phyloP scores from a whole-genome alignment of 1,139 yeast genomes.

The Saccharomyces hybrid region DNA sequence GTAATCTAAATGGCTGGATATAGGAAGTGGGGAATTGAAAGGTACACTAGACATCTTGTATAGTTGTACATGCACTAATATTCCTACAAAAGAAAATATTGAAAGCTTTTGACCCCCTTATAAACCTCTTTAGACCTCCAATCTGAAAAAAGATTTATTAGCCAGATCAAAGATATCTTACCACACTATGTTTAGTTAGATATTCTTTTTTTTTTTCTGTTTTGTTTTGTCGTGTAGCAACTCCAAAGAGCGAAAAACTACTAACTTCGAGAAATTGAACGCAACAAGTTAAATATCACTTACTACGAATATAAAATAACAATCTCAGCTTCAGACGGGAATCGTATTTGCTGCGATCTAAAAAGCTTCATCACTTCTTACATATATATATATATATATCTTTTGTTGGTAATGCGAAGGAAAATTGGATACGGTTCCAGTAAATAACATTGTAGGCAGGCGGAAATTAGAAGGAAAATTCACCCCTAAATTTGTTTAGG shows the following conservation, averaged over 20 bases:
- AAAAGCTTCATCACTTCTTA: no score
- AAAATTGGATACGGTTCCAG: background rate
- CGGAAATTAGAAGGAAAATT: conserved; percentile 52
- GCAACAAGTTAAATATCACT: no score
- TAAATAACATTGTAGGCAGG: no score
- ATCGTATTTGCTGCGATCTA: no score
- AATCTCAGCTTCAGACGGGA: no score
- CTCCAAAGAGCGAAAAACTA: background rate
- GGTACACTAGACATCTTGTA: background rate
- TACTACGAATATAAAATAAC: no score
- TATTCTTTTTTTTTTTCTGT: background rate
- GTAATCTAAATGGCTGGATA: background rate
- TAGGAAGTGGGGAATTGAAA: background rate
- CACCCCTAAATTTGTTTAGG: conserved; percentile 65
- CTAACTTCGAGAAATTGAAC: no score
- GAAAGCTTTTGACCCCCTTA: background rate
- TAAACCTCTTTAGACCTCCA: background rate
- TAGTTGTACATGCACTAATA: background rate
- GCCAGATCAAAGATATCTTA: background rate
- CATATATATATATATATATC: no score
- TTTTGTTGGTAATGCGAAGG: background rate
- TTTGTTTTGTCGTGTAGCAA: background rate
- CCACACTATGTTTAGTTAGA: background rate
- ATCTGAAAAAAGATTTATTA: background rate
- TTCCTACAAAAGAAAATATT: background rate